phyloP scores from a whole-genome alignment of 2,329 filamentous ascomycete species.

The Zalaria sp. region DNA sequence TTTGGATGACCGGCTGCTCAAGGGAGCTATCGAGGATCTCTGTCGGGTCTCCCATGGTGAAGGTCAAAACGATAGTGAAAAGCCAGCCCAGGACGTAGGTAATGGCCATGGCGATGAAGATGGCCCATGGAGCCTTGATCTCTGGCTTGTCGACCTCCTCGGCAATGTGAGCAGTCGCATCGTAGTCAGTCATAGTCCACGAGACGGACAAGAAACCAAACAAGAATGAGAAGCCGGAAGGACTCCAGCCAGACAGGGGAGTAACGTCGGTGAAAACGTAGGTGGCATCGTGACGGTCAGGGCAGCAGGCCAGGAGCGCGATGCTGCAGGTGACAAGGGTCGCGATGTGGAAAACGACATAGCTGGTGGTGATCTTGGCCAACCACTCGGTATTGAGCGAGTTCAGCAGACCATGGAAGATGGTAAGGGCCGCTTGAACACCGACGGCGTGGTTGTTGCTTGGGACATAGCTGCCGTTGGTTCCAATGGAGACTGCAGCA shows the following conservation, averaged over 20 bases:
- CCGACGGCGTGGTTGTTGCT: constrained; percentile 34
- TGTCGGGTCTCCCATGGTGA: constrained; percentile 39
- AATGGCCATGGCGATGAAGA: constrained; percentile 40
- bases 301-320: constrained; percentile 35
- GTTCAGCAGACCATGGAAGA: constrained; percentile 40
- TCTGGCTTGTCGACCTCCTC: constrained; percentile 40
- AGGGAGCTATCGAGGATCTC: constrained; percentile 32
- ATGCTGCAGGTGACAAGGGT: constrained; percentile 38
- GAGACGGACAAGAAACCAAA: constrained; percentile 46
- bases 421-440: constrained; percentile 40
- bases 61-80: constrained; percentile 44
- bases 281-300: constrained; percentile 35
- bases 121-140: constrained; percentile 40
- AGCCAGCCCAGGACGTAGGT: constrained; percentile 42
- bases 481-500: constrained; percentile 37
- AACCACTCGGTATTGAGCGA: constrained; percentile 43
- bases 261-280: constrained; percentile 44
- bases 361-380: constrained; percentile 43
- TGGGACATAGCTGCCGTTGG: constrained; percentile 20
- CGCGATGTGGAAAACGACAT: constrained; percentile 43
- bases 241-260: constrained; percentile 38
- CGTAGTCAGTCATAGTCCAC: constrained; percentile 48
- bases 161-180: constrained; percentile 27
- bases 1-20: constrained; percentile 40
- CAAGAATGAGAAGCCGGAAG: constrained; percentile 41